These are phyloP conservation scores for Symbiodinium natans DNA, from an alignment of 73 alveolate species.

Conservation along the genomic window DNA sequence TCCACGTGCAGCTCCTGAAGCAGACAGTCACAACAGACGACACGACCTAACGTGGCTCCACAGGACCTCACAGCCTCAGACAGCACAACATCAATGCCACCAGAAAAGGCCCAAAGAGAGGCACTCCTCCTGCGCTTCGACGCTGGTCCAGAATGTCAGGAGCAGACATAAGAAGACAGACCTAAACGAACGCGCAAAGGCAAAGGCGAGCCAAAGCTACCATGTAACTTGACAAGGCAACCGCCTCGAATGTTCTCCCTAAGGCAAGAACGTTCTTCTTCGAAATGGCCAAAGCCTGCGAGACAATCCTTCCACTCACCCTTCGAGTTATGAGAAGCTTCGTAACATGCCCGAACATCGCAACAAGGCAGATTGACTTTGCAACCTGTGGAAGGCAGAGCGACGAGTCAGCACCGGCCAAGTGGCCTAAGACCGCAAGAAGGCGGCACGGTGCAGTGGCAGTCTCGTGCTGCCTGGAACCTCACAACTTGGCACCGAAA, in stretches of 20 bases:
- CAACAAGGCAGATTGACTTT: neutral
- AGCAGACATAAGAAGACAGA: neutral
- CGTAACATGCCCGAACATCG: no score
- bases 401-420: constrained; percentile 17
- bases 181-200: neutral
- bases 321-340: no score
- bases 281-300: constrained; percentile 8
- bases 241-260: neutral
- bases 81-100: neutral
- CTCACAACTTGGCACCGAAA: neutral
- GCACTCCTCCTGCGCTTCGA: neutral
- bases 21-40: neutral
- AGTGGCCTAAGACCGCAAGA: neutral
- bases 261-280: neutral
- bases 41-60: neutral
- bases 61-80: neutral
- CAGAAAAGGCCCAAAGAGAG: neutral
- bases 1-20: neutral
- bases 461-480: no score
- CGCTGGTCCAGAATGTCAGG: neutral
- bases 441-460: neutral
- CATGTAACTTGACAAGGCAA: neutral
- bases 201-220: no score
- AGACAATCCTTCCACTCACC: neutral
- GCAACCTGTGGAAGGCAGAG: constrained; percentile 14